Evolutionary conservation across 2,329 filamentous ascomycete genomes (phyloP).

Genomic region (Lecanicillium sp.): DNA sequence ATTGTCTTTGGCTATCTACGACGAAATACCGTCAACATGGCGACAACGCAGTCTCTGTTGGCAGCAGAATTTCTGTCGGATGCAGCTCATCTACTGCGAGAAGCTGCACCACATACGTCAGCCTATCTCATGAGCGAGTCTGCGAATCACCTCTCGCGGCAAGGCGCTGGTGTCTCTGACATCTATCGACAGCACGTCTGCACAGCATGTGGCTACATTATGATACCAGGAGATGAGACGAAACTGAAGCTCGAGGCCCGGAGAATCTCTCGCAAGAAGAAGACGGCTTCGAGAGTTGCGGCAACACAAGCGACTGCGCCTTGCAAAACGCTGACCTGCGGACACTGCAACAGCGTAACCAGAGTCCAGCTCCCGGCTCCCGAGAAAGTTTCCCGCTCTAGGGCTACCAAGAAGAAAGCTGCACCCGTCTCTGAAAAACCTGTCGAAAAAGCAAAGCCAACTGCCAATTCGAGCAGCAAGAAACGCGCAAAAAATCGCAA

Average conservation of each 20-base stretch:
- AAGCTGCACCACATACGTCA: slow-evolving; percentile 49
- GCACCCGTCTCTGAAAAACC: background rate
- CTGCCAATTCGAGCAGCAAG: slow-evolving; percentile 54
- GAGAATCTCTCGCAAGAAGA: slow-evolving; percentile 10
- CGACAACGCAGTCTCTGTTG: slow-evolving; percentile 18
- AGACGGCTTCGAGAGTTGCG: background rate
- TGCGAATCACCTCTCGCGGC: slow-evolving; percentile 42
- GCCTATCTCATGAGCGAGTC: slow-evolving; percentile 53
- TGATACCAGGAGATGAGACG: slow-evolving; percentile 45
- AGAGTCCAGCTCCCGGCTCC: slow-evolving; percentile 35
- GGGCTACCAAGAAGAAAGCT: slow-evolving; percentile 19
- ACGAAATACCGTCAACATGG: slow-evolving; percentile 14
- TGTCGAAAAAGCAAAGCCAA: slow-evolving; percentile 26
- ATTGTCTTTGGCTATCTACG: background rate
- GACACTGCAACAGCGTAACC: slow-evolving; percentile 39
- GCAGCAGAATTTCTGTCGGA: slow-evolving; percentile 46
- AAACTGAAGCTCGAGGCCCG: slow-evolving; percentile 32
- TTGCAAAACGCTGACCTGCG: slow-evolving; percentile 39
- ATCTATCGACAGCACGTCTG: slow-evolving; percentile 51
- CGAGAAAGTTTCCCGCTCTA: slow-evolving; percentile 22
- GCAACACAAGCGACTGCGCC: slow-evolving; percentile 17
- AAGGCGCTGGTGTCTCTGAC: slow-evolving; percentile 39
- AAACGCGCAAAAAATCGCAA: slow-evolving; percentile 61
- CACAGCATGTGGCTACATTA: slow-evolving; percentile 54
- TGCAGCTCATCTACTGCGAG: slow-evolving; percentile 51